These are phyloP conservation scores for Ustilago trichophora DNA, from an alignment of 1,284 basidiomycete species.

Conservation along the genomic window DNA sequence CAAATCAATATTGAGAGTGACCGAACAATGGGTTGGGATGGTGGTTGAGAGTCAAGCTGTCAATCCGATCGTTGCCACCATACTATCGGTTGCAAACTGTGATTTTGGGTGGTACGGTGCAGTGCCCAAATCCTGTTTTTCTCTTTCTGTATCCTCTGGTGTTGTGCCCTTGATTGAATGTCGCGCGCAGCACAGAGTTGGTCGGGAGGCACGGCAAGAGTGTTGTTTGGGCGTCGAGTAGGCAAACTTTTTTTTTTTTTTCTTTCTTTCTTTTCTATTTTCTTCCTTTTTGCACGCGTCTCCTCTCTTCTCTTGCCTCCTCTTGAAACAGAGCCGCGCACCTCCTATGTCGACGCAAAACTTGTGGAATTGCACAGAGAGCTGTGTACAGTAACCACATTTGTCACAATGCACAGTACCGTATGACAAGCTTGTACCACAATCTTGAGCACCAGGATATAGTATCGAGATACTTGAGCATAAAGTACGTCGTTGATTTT, in stretches of 20 bases:
- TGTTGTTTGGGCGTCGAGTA: neutral
- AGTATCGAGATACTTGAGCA: too few relatives aligned
- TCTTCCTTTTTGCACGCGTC: conserved; percentile 5
- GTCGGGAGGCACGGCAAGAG: conserved; percentile 1
- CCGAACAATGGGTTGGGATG: conserved; percentile 1
- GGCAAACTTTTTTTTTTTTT: neutral
- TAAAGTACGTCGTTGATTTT: too few relatives aligned
- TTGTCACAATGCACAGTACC: too few relatives aligned
- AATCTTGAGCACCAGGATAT: too few relatives aligned
- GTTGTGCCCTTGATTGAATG: neutral
- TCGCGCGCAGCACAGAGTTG: conserved; percentile 8
- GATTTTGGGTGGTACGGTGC: too few relatives aligned
- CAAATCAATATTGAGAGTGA: conserved; percentile 8
- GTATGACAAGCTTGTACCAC: too few relatives aligned
- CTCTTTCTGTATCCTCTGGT: neutral
- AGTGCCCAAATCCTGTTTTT: neutral
- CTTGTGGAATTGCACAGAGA: neutral
- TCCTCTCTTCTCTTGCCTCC: conserved; percentile 5
- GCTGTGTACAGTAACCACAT: too few relatives aligned
- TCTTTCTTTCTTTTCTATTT: neutral
- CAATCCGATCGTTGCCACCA: conserved; percentile 2
- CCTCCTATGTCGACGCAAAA: conserved; percentile 1
- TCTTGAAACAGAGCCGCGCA: neutral
- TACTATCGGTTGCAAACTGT: neutral
- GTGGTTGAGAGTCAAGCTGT: conserved; percentile 17